These are phyloP conservation scores for Ormosia semicastrata DNA, from an alignment of 306 rosid genomes.

Conservation along the genomic window DNA sequence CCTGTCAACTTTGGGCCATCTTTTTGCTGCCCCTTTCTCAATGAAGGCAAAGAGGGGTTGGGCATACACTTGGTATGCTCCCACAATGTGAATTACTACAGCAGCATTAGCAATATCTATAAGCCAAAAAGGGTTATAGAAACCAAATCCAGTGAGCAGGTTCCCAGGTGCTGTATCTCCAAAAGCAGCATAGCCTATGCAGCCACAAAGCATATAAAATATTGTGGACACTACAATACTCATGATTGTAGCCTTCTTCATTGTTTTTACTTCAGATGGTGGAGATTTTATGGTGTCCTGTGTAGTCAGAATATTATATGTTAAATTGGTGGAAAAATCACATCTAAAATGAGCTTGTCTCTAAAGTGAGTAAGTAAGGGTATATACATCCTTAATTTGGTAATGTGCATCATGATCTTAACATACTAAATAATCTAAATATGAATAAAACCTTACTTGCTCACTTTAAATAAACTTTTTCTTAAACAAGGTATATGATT, in stretches of 20 bases:
- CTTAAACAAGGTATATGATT: too few relatives aligned
- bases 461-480: too few relatives aligned
- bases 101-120: slow-evolving; percentile 68
- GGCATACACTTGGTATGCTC: slow-evolving; percentile 74
- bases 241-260: slow-evolving; percentile 57
- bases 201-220: slow-evolving; percentile 77
- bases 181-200: slow-evolving; percentile 74
- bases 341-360: too few relatives aligned
- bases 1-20: slow-evolving; percentile 34
- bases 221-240: slow-evolving; percentile 57
- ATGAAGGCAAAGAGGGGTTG: slow-evolving; percentile 73
- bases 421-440: too few relatives aligned
- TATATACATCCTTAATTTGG: too few relatives aligned
- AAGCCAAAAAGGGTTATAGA: slow-evolving; percentile 66
- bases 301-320: not conserved
- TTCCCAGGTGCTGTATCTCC: slow-evolving; percentile 70
- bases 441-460: too few relatives aligned
- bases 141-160: slow-evolving; percentile 76
- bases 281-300: slow-evolving; percentile 76
- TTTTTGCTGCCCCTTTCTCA: slow-evolving; percentile 43
- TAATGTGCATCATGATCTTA: too few relatives aligned
- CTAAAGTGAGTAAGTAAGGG: too few relatives aligned
- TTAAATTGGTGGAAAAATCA: not conserved
- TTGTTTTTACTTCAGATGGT: slow-evolving; percentile 76
- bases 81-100: slow-evolving; percentile 67